Evolutionary conservation across 176 grass and related monocot species (phyloP), one percentile per base, ranked within the genome.

Genomic region (Raddia distichophylla): DNA sequence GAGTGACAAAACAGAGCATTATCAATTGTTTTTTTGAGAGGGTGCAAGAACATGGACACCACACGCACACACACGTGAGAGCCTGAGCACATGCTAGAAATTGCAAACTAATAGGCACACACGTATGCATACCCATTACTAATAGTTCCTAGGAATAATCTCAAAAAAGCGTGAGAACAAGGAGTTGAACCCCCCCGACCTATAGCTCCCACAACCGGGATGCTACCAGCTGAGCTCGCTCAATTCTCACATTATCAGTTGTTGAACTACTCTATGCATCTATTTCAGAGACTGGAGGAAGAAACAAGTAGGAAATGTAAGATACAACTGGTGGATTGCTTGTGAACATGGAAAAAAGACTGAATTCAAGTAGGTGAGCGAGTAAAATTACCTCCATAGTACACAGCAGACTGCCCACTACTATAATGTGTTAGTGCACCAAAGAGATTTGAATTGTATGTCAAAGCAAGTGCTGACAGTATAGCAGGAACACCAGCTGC

Each of bases 401-500:
- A 95, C 43, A 99, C 77, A 54, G 93, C 96, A 90, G 96, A 88
- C 60, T 99, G 96, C 46, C 93, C 93, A 57, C 96, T 95, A 70
- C 93, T 99, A 88, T 95, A 99, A 88, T 99, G 96, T 77, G 96
- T 93, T 63, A 95, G 75, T 47, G 96, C 79, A 77, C 96, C 93
- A 87, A 99, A 99, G 75, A 99, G 89, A 87, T 95, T 99, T 84
- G 96, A 61, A 78, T 99, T 95, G 75, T 88, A 99, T 44, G 96
- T 82, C 65, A 99, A 82, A 88, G 93, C 91, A 75, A 95, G 87
- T 76, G 93, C 93, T 7, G 96, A 79, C 42, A 93, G 60, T 69
- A 95, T 46, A 86, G 90, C 87, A 67, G 96, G 89, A 72, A 95
- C 93, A 66, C 96, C 96, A 82, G 96, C 90, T 69, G 93, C 96